Conservation (phyloP, 2,329 filamentous ascomycete species). For the Colletotrichum endophyticum region DNA sequence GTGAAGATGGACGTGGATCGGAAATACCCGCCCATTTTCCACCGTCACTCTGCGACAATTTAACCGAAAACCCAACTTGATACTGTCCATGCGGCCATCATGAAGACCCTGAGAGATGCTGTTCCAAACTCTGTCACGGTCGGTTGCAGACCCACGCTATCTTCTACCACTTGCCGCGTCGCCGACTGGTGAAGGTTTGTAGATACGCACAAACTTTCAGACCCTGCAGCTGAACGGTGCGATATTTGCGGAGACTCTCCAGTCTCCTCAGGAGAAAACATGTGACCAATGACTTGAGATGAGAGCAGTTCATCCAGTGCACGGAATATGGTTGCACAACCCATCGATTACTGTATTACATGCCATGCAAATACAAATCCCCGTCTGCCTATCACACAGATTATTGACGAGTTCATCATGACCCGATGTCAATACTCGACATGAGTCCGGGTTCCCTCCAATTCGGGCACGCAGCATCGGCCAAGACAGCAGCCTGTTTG, state of each 20-base stretch:
- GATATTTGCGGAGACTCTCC: not conserved
- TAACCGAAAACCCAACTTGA: not conserved
- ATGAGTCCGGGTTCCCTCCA: not conserved
- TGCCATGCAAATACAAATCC: not conserved
- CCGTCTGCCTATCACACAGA: not conserved
- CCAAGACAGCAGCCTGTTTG: conserved; percentile 23
- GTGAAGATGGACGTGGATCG: not conserved
- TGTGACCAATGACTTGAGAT: not conserved
- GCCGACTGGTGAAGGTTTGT: not conserved
- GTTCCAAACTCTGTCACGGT: not conserved
- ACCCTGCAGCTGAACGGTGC: not conserved
- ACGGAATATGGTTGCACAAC: not conserved
- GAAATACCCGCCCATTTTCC: not conserved
- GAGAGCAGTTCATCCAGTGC: not conserved
- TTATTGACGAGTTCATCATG: not conserved
- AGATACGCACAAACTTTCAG: not conserved
- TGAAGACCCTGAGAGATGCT: not conserved
- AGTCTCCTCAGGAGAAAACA: not conserved
- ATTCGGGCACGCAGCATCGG: conserved; percentile 1
- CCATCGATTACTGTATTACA: not conserved
- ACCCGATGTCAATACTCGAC: not conserved
- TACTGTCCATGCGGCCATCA: not conserved
- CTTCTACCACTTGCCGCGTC: not conserved
- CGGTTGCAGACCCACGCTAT: not conserved
- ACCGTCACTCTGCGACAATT: not conserved